phyloP scores from a whole-genome alignment of 495 filamentous ascomycete genomes.

The Geoglossum glabrum region DNA sequence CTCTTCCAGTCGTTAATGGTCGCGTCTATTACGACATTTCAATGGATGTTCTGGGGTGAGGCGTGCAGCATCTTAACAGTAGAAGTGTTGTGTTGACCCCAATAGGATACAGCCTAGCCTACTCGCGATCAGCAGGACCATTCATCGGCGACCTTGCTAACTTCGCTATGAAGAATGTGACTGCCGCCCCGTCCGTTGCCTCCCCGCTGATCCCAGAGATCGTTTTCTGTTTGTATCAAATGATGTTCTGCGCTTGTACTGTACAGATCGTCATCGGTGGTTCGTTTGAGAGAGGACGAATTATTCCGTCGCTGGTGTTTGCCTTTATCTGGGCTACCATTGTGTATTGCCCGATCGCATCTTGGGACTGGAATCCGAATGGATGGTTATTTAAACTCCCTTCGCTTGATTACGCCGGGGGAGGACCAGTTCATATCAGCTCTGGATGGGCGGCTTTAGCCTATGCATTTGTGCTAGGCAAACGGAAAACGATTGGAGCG shows the following conservation, averaged over 20 bases:
- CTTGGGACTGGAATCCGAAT: constrained; percentile 88
- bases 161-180: constrained; percentile 44
- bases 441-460: constrained; percentile 85
- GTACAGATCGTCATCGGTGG: constrained; percentile 84
- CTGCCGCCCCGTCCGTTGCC: constrained; percentile 41
- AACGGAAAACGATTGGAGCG: constrained; percentile 98
- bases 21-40: constrained; percentile 44
- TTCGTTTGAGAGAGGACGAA: constrained; percentile 80
- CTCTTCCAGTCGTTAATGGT: constrained; percentile 51
- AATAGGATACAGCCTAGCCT: constrained; percentile 52
- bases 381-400: constrained; percentile 88
- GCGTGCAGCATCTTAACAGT: too few relatives aligned
- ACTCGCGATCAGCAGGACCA: constrained; percentile 39
- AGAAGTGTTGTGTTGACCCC: too few relatives aligned
- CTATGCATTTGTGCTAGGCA: constrained; percentile 86
- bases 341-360: constrained; percentile 90
- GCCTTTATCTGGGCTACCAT: constrained; percentile 89
- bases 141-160: constrained; percentile 47
- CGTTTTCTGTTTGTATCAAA: constrained; percentile 54
- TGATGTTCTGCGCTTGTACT: constrained; percentile 91
- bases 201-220: constrained; percentile 41
- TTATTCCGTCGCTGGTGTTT: constrained; percentile 92
- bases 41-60: constrained; percentile 67
- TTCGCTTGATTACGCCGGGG: constrained; percentile 90
- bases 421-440: constrained; percentile 92